phyloP scores from a whole-genome alignment of 305 asterid genomes.

The Fraxinus sp. region DNA sequence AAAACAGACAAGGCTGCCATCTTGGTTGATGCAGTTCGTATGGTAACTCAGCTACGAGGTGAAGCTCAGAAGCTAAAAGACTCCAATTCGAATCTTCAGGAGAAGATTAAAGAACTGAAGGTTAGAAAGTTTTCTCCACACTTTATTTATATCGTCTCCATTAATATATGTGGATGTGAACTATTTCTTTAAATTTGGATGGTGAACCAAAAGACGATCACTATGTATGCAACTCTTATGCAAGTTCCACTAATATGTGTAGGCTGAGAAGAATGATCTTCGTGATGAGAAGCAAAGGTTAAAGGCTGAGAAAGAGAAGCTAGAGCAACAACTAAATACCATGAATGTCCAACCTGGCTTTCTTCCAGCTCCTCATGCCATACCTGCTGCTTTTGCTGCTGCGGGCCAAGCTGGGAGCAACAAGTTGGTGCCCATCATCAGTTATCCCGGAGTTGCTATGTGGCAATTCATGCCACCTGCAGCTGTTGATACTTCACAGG shows the following conservation, averaged over 20 bases:
- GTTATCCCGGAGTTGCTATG: conserved; percentile 65
- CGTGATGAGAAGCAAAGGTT: conserved; percentile 94
- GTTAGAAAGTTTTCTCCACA: conserved; percentile 35
- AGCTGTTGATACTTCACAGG: conserved; percentile 64
- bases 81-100: conserved; percentile 69
- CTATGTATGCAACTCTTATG: not conserved
- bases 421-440: conserved; percentile 54
- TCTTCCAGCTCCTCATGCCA: conserved; percentile 48
- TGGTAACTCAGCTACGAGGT: conserved; percentile 74
- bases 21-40: conserved; percentile 84
- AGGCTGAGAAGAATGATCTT: conserved; percentile 92
- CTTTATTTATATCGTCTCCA: not conserved
- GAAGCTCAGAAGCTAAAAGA: conserved; percentile 88
- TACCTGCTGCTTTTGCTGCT: conserved; percentile 69
- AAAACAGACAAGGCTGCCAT: conserved; percentile 88
- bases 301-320: conserved; percentile 89
- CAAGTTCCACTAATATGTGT: conserved; percentile 7
- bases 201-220: not conserved
- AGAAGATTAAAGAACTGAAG: conserved; percentile 87
- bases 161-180: not conserved
- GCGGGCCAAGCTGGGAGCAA: conserved; percentile 53
- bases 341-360: conserved; percentile 57
- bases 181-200: not conserved
- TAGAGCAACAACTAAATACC: conserved; percentile 86
- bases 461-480: conserved; percentile 80